phyloP scores from a whole-genome alignment of 1,139 yeast species.

The Candida tetrigidarum region DNA sequence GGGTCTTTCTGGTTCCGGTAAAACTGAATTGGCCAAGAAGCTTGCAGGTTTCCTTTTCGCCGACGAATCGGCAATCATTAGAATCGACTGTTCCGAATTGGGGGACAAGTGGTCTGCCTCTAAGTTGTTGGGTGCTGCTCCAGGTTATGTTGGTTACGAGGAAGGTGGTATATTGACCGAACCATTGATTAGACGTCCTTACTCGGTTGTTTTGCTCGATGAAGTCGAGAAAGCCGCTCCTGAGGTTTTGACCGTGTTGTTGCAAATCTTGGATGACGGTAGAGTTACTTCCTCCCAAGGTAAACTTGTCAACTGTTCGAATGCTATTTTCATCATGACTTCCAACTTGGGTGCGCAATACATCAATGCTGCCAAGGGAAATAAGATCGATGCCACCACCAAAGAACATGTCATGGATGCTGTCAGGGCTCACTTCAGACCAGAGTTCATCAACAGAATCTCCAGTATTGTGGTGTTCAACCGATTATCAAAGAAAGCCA shows the following conservation, averaged over 20 bases:
- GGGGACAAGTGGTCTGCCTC: slow-evolving; percentile 96
- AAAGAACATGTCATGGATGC: slow-evolving; percentile 81
- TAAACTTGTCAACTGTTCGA: slow-evolving; percentile 89
- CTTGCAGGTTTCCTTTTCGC: slow-evolving; percentile 95
- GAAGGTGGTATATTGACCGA: slow-evolving; percentile 98
- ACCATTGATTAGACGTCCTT: slow-evolving; percentile 88
- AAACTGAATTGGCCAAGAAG: slow-evolving; percentile 96
- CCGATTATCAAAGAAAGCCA: slow-evolving; percentile 88
- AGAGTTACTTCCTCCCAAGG: slow-evolving; percentile 95
- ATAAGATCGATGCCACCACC: slow-evolving; percentile 68
- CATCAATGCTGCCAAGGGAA: slow-evolving; percentile 68
- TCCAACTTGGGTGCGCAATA: slow-evolving; percentile 96
- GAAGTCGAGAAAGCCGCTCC: slow-evolving; percentile 99
- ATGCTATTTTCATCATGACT: slow-evolving; percentile 93
- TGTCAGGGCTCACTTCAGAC: slow-evolving; percentile 92
- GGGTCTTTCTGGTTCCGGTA: slow-evolving; percentile 98
- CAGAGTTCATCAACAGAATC: slow-evolving; percentile 96
- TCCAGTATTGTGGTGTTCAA: slow-evolving; percentile 92
- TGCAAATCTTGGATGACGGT: slow-evolving; percentile 96
- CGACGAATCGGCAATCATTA: slow-evolving; percentile 94
- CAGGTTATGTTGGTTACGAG: slow-evolving; percentile 97
- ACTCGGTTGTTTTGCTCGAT: slow-evolving; percentile 92
- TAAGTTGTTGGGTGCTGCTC: slow-evolving; percentile 94
- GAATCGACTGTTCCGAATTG: slow-evolving; percentile 97
- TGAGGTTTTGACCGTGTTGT: slow-evolving; percentile 87